Conservation (phyloP, 345 rosid species). For the Gynandropsis gynandra region DNA sequence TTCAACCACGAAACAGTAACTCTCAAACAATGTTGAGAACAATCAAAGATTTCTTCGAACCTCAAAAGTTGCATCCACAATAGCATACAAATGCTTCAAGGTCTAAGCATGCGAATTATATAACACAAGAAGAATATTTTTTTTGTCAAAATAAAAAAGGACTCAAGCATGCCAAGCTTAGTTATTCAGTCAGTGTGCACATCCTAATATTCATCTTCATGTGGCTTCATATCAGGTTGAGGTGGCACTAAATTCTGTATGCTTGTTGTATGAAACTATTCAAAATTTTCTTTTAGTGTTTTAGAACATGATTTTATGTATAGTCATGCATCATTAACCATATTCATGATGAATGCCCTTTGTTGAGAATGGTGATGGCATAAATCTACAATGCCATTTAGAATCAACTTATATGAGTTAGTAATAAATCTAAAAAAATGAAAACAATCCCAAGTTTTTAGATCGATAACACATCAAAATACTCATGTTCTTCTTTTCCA, state of each 20-base stretch:
- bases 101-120: slow-evolving; percentile 4
- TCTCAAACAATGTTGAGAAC: background rate
- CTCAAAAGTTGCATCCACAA: slow-evolving; percentile 4
- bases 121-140: slow-evolving; percentile 5
- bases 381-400: slow-evolving; percentile 41
- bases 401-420: slow-evolving; percentile 41
- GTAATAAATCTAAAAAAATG: slow-evolving; percentile 18
- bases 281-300: slow-evolving; percentile 44
- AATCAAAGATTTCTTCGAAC: background rate
- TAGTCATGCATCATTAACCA: slow-evolving; percentile 57
- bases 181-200: slow-evolving; percentile 35
- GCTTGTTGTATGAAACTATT: slow-evolving; percentile 26
- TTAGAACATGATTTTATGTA: slow-evolving; percentile 35
- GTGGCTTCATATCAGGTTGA: slow-evolving; percentile 32
- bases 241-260: slow-evolving; percentile 29
- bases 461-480: slow-evolving; percentile 7
- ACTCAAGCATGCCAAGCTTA: slow-evolving; percentile 35
- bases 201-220: slow-evolving; percentile 51
- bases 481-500: slow-evolving; percentile 79
- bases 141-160: slow-evolving; percentile 9
- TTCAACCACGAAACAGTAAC: background rate
- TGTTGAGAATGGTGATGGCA: slow-evolving; percentile 53
- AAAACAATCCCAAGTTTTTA: slow-evolving; percentile 3
- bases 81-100: background rate
- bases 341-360: slow-evolving; percentile 40